These are phyloP conservation scores for Fraxinus greggii DNA, from an alignment of 305 asterid species.

Conservation along the genomic window DNA sequence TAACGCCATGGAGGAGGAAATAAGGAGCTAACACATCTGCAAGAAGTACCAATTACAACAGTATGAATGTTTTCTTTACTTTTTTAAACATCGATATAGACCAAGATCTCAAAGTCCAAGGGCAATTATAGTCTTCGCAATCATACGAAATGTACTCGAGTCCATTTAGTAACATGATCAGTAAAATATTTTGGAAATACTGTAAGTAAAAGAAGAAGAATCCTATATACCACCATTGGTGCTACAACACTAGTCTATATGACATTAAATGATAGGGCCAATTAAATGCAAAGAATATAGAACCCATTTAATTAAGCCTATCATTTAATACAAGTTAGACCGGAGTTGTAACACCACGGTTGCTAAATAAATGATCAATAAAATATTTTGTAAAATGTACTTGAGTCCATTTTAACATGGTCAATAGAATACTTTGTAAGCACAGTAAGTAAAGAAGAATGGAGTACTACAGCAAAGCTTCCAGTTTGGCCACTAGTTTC, in stretches of 20 bases:
- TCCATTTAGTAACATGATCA: not conserved
- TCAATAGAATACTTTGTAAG: not conserved
- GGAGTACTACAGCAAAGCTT: not conserved
- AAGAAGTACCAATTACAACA: not conserved
- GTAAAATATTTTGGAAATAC: not conserved
- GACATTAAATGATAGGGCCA: not conserved
- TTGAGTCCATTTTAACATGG: not conserved
- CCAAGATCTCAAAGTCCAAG: not conserved
- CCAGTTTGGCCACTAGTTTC: not conserved
- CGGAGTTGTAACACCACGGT: not conserved
- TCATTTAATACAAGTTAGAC: not conserved
- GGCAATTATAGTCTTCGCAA: constrained; percentile 1
- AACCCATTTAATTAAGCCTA: no score
- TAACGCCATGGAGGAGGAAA: not conserved
- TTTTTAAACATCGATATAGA: not conserved
- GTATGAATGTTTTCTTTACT: no score
- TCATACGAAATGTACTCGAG: not conserved
- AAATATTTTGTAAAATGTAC: not conserved
- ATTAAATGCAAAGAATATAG: not conserved
- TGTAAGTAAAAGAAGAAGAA: not conserved
- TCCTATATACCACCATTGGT: not conserved
- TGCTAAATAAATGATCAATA: not conserved
- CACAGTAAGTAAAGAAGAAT: not conserved
- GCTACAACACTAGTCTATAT: not conserved
- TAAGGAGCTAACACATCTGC: not conserved